Evolutionary conservation across 257 asterid species (phyloP).

Genomic region (Solanum tarijense): DNA sequence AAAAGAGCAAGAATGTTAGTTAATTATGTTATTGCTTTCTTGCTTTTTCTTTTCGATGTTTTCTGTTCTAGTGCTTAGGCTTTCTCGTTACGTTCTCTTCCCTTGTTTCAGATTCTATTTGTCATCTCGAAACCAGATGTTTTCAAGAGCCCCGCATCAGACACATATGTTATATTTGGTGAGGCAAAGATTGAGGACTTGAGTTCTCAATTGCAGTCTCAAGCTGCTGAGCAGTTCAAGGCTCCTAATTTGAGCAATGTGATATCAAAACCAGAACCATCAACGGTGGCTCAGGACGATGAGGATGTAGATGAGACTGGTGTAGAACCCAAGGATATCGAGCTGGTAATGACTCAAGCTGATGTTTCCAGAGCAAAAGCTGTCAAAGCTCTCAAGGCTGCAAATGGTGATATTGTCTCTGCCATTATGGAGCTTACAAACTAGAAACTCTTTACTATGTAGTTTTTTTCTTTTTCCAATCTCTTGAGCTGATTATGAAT

Average conservation of each 20-base stretch:
- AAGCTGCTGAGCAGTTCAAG: slow-evolving; percentile 57
- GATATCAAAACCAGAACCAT: slow-evolving; percentile 44
- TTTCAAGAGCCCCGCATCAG: slow-evolving; percentile 61
- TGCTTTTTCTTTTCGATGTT: neutral
- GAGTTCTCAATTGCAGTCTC: slow-evolving; percentile 56
- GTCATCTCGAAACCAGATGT: slow-evolving; percentile 60
- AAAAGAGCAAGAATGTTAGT: slow-evolving; percentile 59
- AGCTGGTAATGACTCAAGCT: slow-evolving; percentile 60
- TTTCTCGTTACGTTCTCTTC: slow-evolving; percentile 12
- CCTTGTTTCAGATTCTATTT: slow-evolving; percentile 26
- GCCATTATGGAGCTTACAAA: slow-evolving; percentile 73
- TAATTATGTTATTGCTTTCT: neutral
- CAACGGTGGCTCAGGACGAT: slow-evolving; percentile 38
- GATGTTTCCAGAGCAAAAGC: slow-evolving; percentile 56
- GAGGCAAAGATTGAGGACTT: slow-evolving; percentile 55
- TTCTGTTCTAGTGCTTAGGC: neutral
- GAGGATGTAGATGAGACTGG: slow-evolving; percentile 62
- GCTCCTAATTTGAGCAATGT: slow-evolving; percentile 32
- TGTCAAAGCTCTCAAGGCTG: slow-evolving; percentile 56
- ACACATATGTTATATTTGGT: slow-evolving; percentile 51
- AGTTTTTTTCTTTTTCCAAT: neutral
- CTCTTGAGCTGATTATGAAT: neutral
- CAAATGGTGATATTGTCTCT: slow-evolving; percentile 63
- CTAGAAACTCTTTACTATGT: slow-evolving; percentile 10
- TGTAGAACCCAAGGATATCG: slow-evolving; percentile 58